phyloP scores from a whole-genome alignment of 805 yeast genomes.

The Candida chauliodis region DNA sequence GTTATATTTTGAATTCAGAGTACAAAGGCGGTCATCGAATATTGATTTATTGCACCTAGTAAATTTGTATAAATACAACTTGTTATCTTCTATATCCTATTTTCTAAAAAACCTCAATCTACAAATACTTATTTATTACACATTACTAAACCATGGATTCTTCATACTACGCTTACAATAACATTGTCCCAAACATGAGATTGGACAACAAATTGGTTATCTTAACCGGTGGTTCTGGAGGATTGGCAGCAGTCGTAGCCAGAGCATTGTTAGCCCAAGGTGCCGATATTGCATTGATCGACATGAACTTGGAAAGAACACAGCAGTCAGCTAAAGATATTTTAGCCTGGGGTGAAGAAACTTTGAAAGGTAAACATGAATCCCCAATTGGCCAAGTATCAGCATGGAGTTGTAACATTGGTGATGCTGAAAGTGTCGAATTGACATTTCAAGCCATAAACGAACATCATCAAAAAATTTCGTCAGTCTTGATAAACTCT shows the following conservation, averaged over 20 bases:
- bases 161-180: slow-evolving; percentile 28
- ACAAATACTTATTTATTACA: too few species aligned
- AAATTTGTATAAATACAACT: background rate
- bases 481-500: slow-evolving; percentile 66
- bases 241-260: slow-evolving; percentile 61
- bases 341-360: slow-evolving; percentile 44
- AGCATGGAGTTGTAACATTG: slow-evolving; percentile 73
- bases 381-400: slow-evolving; percentile 42
- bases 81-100: background rate
- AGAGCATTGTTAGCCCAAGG: slow-evolving; percentile 73
- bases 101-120: too few species aligned
- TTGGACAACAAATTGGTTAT: slow-evolving; percentile 69
- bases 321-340: slow-evolving; percentile 50
- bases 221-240: slow-evolving; percentile 82
- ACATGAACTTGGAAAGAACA: slow-evolving; percentile 60
- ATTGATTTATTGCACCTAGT: background rate
- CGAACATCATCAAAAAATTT: slow-evolving; percentile 55
- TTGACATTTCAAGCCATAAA: slow-evolving; percentile 50
- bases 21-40: slow-evolving; percentile 6
- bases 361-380: slow-evolving; percentile 31
- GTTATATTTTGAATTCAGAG: background rate
- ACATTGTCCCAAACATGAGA: slow-evolving; percentile 60
- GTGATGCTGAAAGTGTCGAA: slow-evolving; percentile 59
- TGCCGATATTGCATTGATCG: slow-evolving; percentile 70
- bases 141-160: slow-evolving; percentile 17